phyloP scores from a whole-genome alignment of 805 yeast species.

The Kodamaea fukazawae region DNA sequence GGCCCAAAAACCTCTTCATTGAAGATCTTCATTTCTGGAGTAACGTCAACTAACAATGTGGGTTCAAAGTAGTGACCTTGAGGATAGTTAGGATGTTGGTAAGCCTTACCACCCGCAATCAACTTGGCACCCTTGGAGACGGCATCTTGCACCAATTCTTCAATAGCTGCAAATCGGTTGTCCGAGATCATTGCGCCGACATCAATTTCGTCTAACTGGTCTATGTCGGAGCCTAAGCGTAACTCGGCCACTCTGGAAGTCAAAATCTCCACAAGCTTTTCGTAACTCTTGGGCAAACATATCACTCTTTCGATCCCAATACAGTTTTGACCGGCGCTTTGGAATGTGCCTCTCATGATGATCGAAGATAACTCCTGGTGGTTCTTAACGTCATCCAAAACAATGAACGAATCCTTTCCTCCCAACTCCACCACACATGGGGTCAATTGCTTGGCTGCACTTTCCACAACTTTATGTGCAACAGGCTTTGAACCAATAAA shows the following conservation, averaged over 20 bases:
- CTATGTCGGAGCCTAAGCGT: constrained; percentile 87
- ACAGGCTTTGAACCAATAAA: constrained; percentile 96
- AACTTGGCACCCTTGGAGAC: constrained; percentile 78
- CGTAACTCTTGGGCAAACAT: constrained; percentile 70
- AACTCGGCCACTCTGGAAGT: constrained; percentile 55
- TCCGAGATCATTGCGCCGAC: constrained; percentile 94
- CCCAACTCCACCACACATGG: constrained; percentile 97
- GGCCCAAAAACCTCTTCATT: constrained; percentile 96
- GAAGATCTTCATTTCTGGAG: constrained; percentile 71
- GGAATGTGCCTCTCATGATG: constrained; percentile 92
- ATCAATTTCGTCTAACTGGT: constrained; percentile 85
- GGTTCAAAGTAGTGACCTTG: constrained; percentile 94
- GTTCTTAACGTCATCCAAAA: constrained; percentile 75
- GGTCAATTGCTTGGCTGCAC: constrained; percentile 83
- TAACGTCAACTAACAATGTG: constrained; percentile 80
- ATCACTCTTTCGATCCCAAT: constrained; percentile 95
- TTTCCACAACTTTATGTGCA: constrained; percentile 79
- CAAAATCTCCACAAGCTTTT: constrained; percentile 55
- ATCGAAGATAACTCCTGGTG: constrained; percentile 59
- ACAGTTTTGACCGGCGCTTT: constrained; percentile 96
- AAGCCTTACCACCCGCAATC: constrained; percentile 77
- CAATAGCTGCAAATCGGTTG: constrained; percentile 66
- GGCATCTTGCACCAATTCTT: constrained; percentile 67
- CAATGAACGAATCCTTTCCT: constrained; percentile 90
- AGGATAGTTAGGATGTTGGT: constrained; percentile 86